Conservation (phyloP, 2,329 filamentous ascomycete genomes). For the Calonectria hawksworthii region DNA sequence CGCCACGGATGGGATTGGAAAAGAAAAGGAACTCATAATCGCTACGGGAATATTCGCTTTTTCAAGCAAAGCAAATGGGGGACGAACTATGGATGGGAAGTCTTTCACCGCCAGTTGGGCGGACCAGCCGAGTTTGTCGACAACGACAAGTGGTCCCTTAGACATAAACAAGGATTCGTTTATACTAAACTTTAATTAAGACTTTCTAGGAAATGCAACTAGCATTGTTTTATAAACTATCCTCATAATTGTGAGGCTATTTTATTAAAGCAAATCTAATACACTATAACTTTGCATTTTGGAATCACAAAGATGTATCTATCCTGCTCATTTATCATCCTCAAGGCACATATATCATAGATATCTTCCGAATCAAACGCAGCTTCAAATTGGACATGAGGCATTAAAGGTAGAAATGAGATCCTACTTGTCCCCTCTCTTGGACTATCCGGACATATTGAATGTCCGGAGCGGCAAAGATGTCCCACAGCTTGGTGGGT, state of each 20-base stretch:
- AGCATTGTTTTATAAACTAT: no score
- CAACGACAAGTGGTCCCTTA: accelerated
- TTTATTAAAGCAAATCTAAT: not conserved
- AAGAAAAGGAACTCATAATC: not conserved
- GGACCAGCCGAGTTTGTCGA: not conserved
- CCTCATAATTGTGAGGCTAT: not conserved
- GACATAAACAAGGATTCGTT: not conserved
- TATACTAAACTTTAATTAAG: not conserved
- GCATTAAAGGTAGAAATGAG: not conserved
- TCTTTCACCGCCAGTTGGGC: conserved; percentile 27
- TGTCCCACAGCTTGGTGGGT: not conserved
- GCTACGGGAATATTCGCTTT: conserved; percentile 28
- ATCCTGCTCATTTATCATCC: not conserved
- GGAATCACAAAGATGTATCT: not conserved
- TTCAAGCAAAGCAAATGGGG: not conserved
- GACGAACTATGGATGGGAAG: accelerated
- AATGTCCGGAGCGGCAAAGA: not conserved
- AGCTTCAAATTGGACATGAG: not conserved
- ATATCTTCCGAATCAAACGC: not conserved
- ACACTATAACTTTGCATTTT: not conserved
- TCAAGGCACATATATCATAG: not conserved
- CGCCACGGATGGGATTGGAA: not conserved
- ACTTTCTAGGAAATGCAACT: accelerated
- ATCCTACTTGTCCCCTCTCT: not conserved
- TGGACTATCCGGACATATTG: not conserved